phyloP scores from a whole-genome alignment of 495 filamentous ascomycete genomes.

The Jackrogersella minutella region DNA sequence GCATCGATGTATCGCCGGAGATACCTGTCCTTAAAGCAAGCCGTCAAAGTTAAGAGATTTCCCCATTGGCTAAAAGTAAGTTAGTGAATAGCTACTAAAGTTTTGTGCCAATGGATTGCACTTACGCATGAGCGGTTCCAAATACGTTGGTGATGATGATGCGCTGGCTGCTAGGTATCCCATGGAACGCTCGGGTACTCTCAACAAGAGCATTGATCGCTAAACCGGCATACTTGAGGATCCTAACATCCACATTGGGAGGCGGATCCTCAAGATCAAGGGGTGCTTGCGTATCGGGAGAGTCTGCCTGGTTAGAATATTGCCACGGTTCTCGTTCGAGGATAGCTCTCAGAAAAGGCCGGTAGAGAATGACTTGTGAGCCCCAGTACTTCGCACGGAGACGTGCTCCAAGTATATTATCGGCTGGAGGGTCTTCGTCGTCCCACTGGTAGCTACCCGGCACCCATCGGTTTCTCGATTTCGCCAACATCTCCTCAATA shows the following conservation, averaged over 20 bases:
- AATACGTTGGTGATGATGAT: slow-evolving; percentile 93
- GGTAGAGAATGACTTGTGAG: slow-evolving; percentile 86
- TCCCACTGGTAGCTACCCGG: slow-evolving; percentile 66
- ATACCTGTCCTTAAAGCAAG: slow-evolving; percentile 69
- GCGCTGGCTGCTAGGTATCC: slow-evolving; percentile 63
- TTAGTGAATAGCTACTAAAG: slow-evolving; percentile 15
- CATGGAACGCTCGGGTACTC: slow-evolving; percentile 88
- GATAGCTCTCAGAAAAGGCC: slow-evolving; percentile 77
- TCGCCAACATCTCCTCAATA: slow-evolving; percentile 45
- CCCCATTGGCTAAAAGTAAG: slow-evolving; percentile 82
- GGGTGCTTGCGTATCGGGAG: slow-evolving; percentile 40
- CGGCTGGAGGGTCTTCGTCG: slow-evolving; percentile 70
- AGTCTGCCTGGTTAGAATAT: slow-evolving; percentile 38
- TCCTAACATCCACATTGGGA: slow-evolving; percentile 54
- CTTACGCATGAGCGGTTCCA: slow-evolving; percentile 97
- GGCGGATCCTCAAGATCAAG: slow-evolving; percentile 30
- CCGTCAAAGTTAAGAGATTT: slow-evolving; percentile 87
- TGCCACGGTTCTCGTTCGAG: slow-evolving; percentile 50
- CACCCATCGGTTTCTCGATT: slow-evolving; percentile 45
- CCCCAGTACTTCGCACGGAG: slow-evolving; percentile 95
- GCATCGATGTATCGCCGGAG: slow-evolving; percentile 62
- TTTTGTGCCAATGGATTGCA: slow-evolving; percentile 27
- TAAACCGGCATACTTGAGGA: slow-evolving; percentile 60
- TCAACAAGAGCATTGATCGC: slow-evolving; percentile 78
- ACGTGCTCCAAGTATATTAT: slow-evolving; percentile 82